Conservation (phyloP, 2,329 filamentous ascomycete genomes). For the Epichloe coenophiala region DNA sequence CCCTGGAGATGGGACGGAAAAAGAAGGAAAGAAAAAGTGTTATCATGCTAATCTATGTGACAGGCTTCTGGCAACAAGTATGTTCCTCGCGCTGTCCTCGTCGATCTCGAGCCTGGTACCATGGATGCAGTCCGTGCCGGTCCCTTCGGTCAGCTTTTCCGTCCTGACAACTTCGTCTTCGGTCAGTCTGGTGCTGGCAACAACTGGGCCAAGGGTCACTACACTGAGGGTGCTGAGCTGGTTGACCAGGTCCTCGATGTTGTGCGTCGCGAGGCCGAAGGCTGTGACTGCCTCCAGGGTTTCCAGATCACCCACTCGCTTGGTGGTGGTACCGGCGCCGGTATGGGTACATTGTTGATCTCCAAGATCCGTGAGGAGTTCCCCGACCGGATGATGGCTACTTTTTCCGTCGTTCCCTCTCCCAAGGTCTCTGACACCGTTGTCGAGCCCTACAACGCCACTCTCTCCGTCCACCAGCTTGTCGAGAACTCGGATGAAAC, state of each 20-base stretch:
- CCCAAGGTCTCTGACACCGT: constrained; percentile 99
- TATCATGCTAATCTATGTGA: background rate
- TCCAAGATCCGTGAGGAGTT: constrained; percentile 98
- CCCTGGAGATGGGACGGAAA: background rate
- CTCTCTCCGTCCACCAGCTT: constrained; percentile 95
- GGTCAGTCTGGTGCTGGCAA: constrained; percentile 98
- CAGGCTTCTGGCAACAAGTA: constrained; percentile 96
- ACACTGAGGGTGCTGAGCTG: constrained; percentile 97
- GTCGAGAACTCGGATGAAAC: constrained; percentile 99
- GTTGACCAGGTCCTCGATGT: constrained; percentile 97
- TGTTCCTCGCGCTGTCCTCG: constrained; percentile 94
- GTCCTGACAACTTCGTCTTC: constrained; percentile 99
- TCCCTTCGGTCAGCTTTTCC: constrained; percentile 97
- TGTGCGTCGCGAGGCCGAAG: constrained; percentile 94
- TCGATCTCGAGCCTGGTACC: constrained; percentile 97
- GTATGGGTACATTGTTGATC: constrained; percentile 98
- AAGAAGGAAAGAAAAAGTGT: background rate
- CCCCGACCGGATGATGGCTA: constrained; percentile 99
- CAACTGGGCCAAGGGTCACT: constrained; percentile 99
- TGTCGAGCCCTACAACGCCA: constrained; percentile 99
- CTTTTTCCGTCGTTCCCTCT: constrained; percentile 94
- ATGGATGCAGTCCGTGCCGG: constrained; percentile 98
- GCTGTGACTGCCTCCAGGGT: constrained; percentile 96
- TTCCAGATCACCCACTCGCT: constrained; percentile 99
- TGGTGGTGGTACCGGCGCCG: constrained; percentile 97